Percentiles rank a stretch among this genome's conserved stretches.
Evolutionary conservation across 2,329 filamentous ascomycete species (phyloP).

Genomic region (Fusarium virguliforme): DNA sequence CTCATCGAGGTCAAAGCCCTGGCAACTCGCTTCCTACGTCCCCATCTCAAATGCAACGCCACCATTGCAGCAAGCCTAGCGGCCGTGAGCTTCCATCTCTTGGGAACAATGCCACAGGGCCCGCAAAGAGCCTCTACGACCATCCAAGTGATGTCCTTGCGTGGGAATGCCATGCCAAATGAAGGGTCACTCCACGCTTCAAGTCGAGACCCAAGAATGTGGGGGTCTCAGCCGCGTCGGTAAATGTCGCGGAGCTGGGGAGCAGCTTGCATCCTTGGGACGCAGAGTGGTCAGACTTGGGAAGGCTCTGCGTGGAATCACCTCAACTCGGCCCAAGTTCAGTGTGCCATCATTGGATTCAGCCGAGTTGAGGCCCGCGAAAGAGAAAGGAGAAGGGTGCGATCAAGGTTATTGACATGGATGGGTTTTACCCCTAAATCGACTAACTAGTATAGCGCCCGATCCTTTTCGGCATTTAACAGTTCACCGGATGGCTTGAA

Average conservation of each 20-base stretch:
- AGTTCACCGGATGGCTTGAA: background rate
- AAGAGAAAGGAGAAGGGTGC: background rate
- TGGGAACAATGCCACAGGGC: background rate
- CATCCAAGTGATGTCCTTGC: background rate
- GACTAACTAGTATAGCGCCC: background rate
- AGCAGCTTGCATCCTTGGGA: background rate
- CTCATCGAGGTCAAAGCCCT: constrained; percentile 7
- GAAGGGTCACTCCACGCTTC: constrained; percentile 7
- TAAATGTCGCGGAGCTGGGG: constrained; percentile 1
- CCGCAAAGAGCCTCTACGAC: background rate
- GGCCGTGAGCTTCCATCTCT: background rate
- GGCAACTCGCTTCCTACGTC: background rate
- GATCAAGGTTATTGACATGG: background rate
- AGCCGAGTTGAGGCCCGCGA: background rate
- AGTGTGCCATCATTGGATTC: background rate
- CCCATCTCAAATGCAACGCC: constrained; percentile 1
- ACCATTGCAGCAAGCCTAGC: constrained; percentile 2
- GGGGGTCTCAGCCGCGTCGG: background rate
- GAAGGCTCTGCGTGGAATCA: background rate
- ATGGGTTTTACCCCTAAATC: background rate
- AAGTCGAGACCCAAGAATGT: background rate
- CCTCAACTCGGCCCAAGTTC: background rate
- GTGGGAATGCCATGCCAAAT: background rate
- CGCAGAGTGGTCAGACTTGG: background rate
- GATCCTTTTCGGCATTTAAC: background rate